A percentile compares a stretch with the other conserved stretches of the same genome.
phyloP scores from a whole-genome alignment of 352 stramenopile genomes.

The Halophytophthora batemanensis region DNA sequence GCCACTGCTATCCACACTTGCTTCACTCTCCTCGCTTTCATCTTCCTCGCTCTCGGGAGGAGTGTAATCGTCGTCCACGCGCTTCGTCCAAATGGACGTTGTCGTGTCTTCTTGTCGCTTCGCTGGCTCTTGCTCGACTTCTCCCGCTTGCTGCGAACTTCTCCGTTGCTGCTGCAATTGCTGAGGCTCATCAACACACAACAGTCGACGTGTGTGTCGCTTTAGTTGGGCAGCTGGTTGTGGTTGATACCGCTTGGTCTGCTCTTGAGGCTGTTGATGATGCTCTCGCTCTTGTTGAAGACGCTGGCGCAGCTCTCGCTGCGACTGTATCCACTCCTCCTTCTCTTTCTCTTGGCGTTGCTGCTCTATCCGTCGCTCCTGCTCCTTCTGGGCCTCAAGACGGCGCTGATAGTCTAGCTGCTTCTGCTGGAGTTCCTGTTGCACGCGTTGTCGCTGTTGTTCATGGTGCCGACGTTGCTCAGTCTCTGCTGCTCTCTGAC shows the following conservation, averaged over 20 bases:
- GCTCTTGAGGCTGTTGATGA: not conserved
- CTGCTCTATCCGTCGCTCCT: constrained; percentile 22
- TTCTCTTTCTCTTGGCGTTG: constrained; percentile 15
- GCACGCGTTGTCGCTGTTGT: constrained; percentile 16
- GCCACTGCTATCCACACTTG: constrained; percentile 8
- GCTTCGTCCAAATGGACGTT: constrained; percentile 16
- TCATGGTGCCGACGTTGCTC: constrained; percentile 19
- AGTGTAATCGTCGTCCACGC: constrained; percentile 23
- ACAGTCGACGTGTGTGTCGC: not conserved
- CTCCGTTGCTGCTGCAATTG: not conserved
- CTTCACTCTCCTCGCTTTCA: constrained; percentile 9
- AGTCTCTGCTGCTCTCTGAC: constrained; percentile 10
- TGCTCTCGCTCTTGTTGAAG: constrained; percentile 16
- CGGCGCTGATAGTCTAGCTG: constrained; percentile 30
- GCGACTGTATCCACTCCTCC: constrained; percentile 12
- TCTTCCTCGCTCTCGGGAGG: constrained; percentile 21
- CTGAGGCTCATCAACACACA: not conserved
- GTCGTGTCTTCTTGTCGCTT: constrained; percentile 7
- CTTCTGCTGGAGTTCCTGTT: constrained; percentile 20
- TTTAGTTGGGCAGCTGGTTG: not conserved
- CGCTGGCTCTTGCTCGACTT: not conserved
- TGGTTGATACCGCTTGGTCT: not conserved
- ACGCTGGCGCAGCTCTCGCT: constrained; percentile 21
- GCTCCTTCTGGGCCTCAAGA: constrained; percentile 18
- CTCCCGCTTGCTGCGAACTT: not conserved